Percentiles rank a stretch among this genome's conserved stretches.
Evolutionary conservation across 805 yeast genomes (phyloP).

Genomic region (Maudiozyma saulgeensis): DNA sequence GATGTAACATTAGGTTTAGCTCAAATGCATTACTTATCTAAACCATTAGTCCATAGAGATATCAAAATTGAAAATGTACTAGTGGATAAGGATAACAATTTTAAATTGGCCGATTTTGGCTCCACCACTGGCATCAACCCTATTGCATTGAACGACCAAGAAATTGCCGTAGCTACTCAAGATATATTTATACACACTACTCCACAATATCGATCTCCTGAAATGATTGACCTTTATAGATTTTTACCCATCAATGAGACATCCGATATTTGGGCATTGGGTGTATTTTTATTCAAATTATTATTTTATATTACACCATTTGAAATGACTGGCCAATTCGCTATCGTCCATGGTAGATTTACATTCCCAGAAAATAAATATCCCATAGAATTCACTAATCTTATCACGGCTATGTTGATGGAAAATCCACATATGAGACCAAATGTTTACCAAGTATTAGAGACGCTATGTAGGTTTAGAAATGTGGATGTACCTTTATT

Average conservation of each 20-base stretch:
- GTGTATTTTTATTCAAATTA: slow-evolving; percentile 80
- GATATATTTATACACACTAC: slow-evolving; percentile 88
- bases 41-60: slow-evolving; percentile 82
- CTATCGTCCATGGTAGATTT: slow-evolving; percentile 75
- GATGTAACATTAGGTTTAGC: slow-evolving; percentile 74
- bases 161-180: slow-evolving; percentile 65
- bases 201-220: slow-evolving; percentile 92
- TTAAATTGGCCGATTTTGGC: slow-evolving; percentile 90
- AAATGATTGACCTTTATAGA: slow-evolving; percentile 83
- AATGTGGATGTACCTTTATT: slow-evolving; percentile 44
- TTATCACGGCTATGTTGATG: slow-evolving; percentile 70
- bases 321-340: slow-evolving; percentile 73
- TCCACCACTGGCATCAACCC: slow-evolving; percentile 50
- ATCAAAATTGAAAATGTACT: slow-evolving; percentile 90
- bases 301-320: slow-evolving; percentile 93
- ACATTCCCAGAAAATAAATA: slow-evolving; percentile 69
- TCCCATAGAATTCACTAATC: slow-evolving; percentile 60
- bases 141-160: slow-evolving; percentile 63
- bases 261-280: slow-evolving; percentile 94
- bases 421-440: slow-evolving; percentile 81
- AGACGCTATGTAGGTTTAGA: slow-evolving; percentile 52
- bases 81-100: slow-evolving; percentile 57
- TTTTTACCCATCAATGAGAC: slow-evolving; percentile 84
- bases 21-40: slow-evolving; percentile 65
- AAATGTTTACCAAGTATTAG: slow-evolving; percentile 69